Evolutionary conservation across 805 yeast species (phyloP).

Genomic region (Candida pseudofarinosa): DNA sequence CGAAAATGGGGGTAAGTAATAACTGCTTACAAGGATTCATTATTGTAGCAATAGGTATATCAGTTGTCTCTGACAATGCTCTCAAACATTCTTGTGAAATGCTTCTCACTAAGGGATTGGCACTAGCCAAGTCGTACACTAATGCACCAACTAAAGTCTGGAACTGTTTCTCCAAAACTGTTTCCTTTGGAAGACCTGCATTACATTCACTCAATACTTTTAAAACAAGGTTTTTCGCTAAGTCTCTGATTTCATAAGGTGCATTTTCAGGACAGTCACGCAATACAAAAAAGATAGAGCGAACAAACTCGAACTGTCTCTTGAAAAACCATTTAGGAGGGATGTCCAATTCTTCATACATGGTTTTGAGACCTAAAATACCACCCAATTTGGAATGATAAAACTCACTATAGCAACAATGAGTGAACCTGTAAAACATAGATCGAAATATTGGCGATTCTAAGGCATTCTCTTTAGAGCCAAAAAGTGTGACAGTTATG

Average conservation of each 20-base stretch:
- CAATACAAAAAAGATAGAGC: slow-evolving; percentile 84
- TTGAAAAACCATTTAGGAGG: slow-evolving; percentile 71
- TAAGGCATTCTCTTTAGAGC: slow-evolving; percentile 58
- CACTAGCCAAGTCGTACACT: slow-evolving; percentile 88
- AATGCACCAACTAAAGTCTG: slow-evolving; percentile 82
- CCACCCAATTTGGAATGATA: slow-evolving; percentile 89
- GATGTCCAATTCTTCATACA: slow-evolving; percentile 63
- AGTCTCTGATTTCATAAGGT: slow-evolving; percentile 70
- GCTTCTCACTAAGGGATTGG: slow-evolving; percentile 76
- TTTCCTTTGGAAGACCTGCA: slow-evolving; percentile 52
- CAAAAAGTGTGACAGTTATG: slow-evolving; percentile 64
- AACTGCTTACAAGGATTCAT: slow-evolving; percentile 81
- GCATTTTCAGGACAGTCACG: slow-evolving; percentile 88
- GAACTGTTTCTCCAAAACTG: slow-evolving; percentile 66
- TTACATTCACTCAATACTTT: slow-evolving; percentile 66
- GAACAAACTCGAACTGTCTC: slow-evolving; percentile 77
- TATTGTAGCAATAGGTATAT: slow-evolving; percentile 65
- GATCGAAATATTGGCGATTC: slow-evolving; percentile 72
- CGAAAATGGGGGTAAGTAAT: slow-evolving; percentile 88
- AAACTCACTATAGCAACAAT: slow-evolving; percentile 85
- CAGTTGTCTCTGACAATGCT: slow-evolving; percentile 65
- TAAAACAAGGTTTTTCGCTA: slow-evolving; percentile 66
- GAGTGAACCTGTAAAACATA: slow-evolving; percentile 78
- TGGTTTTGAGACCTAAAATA: slow-evolving; percentile 70
- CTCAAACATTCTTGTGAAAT: slow-evolving; percentile 72